phyloP scores from a whole-genome alignment of 2,329 filamentous ascomycete genomes.

The Monilinia laxa region DNA sequence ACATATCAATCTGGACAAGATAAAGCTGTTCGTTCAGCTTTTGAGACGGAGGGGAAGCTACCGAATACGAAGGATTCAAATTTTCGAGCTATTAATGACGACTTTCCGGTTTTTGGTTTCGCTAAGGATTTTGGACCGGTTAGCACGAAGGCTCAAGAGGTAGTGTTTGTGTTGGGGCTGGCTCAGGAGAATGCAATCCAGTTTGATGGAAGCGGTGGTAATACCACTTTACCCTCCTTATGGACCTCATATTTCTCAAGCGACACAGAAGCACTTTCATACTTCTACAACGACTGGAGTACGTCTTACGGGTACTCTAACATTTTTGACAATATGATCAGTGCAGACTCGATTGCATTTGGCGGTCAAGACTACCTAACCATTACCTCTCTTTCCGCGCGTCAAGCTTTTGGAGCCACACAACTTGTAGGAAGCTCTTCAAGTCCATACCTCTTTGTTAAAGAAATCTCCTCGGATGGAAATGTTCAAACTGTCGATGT shows the following conservation, averaged over 20 bases:
- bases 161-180: slow-evolving; percentile 73
- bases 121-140: slow-evolving; percentile 54
- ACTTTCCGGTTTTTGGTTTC: slow-evolving; percentile 81
- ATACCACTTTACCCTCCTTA: slow-evolving; percentile 67
- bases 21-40: slow-evolving; percentile 62
- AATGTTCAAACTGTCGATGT: slow-evolving; percentile 88
- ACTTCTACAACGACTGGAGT: slow-evolving; percentile 73
- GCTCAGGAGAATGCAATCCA: slow-evolving; percentile 75
- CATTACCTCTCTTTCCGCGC: slow-evolving; percentile 51
- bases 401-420: slow-evolving; percentile 48
- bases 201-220: slow-evolving; percentile 65
- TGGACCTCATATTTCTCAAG: slow-evolving; percentile 73
- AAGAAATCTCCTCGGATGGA: slow-evolving; percentile 85
- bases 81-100: slow-evolving; percentile 66
- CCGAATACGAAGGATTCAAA: slow-evolving; percentile 62
- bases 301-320: slow-evolving; percentile 57
- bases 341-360: slow-evolving; percentile 62
- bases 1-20: slow-evolving; percentile 72
- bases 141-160: slow-evolving; percentile 29
- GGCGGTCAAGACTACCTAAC: slow-evolving; percentile 55
- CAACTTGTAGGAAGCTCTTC: slow-evolving; percentile 49
- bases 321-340: slow-evolving; percentile 69
- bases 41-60: slow-evolving; percentile 61
- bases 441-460: slow-evolving; percentile 54
- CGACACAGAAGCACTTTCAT: slow-evolving; percentile 61